These are phyloP conservation scores for Lomentospora prolificans DNA, from an alignment of 2,329 filamentous ascomycete genomes.

Conservation along the genomic window DNA sequence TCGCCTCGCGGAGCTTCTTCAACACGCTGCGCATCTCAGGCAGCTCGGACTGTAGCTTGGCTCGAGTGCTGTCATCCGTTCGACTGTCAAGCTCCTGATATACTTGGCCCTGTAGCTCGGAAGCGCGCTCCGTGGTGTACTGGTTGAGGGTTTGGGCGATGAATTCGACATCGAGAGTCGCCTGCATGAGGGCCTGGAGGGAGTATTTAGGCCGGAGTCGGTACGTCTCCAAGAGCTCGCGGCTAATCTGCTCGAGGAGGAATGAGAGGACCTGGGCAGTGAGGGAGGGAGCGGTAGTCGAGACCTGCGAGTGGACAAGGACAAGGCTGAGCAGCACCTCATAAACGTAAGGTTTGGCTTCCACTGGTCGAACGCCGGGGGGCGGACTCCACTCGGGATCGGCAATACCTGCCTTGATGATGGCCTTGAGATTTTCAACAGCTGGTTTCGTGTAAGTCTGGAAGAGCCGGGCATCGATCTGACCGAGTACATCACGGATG, in stretches of 20 bases:
- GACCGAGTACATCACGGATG: conserved; percentile 78
- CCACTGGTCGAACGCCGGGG: conserved; percentile 47
- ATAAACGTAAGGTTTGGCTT: conserved; percentile 84
- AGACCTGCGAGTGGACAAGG: conserved; percentile 82
- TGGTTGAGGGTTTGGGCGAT: conserved; percentile 85
- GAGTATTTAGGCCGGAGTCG: conserved; percentile 56
- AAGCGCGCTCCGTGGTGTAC: conserved; percentile 77
- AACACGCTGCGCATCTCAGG: conserved; percentile 81
- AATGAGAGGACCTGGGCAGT: conserved; percentile 76
- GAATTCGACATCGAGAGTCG: conserved; percentile 94
- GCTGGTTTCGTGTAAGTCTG: conserved; percentile 80
- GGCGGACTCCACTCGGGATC: conserved; percentile 61
- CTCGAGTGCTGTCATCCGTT: conserved; percentile 78
- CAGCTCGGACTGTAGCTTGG: conserved; percentile 72
- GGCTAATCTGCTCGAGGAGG: conserved; percentile 71
- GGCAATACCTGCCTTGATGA: conserved; percentile 64
- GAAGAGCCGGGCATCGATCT: conserved; percentile 88
- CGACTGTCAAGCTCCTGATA: conserved; percentile 84
- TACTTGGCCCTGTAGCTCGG: conserved; percentile 76
- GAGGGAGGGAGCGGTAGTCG: conserved; percentile 66
- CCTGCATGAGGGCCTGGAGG: conserved; percentile 83
- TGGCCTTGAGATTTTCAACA: conserved; percentile 55
- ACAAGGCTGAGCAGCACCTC: conserved; percentile 77
- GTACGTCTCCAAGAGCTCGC: conserved; percentile 76
- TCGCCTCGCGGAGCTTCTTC: conserved; percentile 73